Conservation (phyloP, 2,329 filamentous ascomycete species). For the Apiospora phragmitis region DNA sequence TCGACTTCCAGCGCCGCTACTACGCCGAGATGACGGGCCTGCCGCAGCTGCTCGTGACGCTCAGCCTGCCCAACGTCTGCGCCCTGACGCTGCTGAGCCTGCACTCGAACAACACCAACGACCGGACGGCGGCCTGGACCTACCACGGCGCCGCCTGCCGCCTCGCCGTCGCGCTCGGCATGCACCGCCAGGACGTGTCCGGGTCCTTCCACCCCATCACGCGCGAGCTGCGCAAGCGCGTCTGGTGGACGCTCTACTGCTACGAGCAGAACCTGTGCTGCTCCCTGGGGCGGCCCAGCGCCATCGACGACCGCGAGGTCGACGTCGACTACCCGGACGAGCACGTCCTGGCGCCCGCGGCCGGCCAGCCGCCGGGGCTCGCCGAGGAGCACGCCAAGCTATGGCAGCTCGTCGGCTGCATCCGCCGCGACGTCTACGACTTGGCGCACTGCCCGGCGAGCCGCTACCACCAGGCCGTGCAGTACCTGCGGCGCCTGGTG, state of each 20-base stretch:
- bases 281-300: constrained; percentile 30
- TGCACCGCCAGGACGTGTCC: constrained; percentile 42
- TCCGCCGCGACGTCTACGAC: constrained; percentile 30
- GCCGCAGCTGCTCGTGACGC: constrained; percentile 36
- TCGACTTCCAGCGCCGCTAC: constrained; percentile 35
- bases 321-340: constrained; percentile 28
- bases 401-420: constrained; percentile 25
- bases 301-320: constrained; percentile 31
- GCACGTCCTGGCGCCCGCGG: constrained; percentile 16
- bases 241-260: constrained; percentile 35
- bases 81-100: constrained; percentile 41
- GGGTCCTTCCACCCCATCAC: constrained; percentile 33
- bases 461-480: constrained; percentile 21
- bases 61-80: constrained; percentile 41
- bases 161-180: constrained; percentile 43
- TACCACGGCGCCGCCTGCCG: constrained; percentile 41
- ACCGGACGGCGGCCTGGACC: constrained; percentile 41
- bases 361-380: constrained; percentile 20
- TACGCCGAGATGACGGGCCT: constrained; percentile 34
- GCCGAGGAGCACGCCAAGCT: constrained; percentile 23
- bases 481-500: constrained; percentile 21
- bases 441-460: constrained; percentile 16
- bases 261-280: constrained; percentile 34
- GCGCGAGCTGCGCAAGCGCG: constrained; percentile 28
- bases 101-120: constrained; percentile 41